Conservation (phyloP, 176 grass and related monocot species). For the Zea luxurians region DNA sequence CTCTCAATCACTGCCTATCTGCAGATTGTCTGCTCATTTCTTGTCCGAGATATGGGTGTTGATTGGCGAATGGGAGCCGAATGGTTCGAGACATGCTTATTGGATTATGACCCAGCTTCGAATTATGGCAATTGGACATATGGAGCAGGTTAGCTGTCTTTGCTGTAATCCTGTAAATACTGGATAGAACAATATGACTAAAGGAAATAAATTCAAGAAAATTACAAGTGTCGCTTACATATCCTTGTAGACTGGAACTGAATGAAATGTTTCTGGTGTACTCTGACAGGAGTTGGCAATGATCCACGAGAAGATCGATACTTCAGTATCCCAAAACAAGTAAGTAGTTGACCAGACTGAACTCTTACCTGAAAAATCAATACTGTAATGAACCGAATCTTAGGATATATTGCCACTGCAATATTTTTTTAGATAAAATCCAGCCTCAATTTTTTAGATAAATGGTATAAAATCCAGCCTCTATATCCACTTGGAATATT, state of each 20-base stretch:
- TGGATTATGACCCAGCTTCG: conserved; percentile 90
- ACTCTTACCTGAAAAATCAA: not conserved
- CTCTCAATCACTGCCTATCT: not conserved
- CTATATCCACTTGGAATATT: too few relatives aligned
- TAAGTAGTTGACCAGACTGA: conserved; percentile 41
- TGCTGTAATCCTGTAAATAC: conserved; percentile 6
- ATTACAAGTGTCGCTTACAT: not conserved
- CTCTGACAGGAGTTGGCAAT: conserved; percentile 81
- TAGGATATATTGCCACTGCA: not conserved
- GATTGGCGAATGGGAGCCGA: conserved; percentile 94
- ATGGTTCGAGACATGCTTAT: conserved; percentile 86
- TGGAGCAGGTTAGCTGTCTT: conserved; percentile 62
- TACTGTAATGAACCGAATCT: not conserved
- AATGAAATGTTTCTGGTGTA: conserved; percentile 21
- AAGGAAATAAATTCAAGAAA: not conserved
- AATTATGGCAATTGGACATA: conserved; percentile 99
- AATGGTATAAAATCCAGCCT: too few relatives aligned
- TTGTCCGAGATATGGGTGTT: conserved; percentile 92
- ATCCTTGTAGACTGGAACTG: not conserved
- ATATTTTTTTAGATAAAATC: too few relatives aligned
- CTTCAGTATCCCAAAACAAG: conserved; percentile 96
- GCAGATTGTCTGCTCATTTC: conserved; percentile 96
- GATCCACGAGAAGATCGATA: conserved; percentile 94
- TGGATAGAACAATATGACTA: not conserved
- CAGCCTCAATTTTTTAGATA: too few relatives aligned